phyloP scores from a whole-genome alignment of 768 basidiomycete genomes.

The Hericium erinaceus region DNA sequence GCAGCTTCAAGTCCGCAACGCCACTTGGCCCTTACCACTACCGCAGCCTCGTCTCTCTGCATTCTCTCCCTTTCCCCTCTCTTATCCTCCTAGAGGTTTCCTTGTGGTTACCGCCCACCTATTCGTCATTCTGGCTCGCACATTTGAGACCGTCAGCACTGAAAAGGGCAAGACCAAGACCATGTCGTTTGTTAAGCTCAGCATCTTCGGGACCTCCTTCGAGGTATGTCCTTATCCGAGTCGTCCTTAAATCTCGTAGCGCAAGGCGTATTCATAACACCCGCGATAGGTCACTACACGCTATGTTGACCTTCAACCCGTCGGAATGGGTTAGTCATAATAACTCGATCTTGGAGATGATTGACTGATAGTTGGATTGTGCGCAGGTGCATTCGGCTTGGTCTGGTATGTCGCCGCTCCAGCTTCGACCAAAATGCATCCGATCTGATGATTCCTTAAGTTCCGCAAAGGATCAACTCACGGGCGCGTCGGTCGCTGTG shows the following conservation, averaged over 20 bases:
- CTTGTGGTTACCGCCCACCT: background rate
- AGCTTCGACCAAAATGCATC: background rate
- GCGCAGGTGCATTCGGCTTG: slow-evolving; percentile 87
- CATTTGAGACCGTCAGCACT: background rate
- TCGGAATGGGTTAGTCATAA: slow-evolving; percentile 83
- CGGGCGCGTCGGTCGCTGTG: slow-evolving; percentile 89
- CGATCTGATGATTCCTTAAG: slow-evolving; percentile 28
- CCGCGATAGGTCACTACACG: slow-evolving; percentile 79
- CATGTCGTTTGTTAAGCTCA: slow-evolving; percentile 96
- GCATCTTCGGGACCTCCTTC: slow-evolving; percentile 97
- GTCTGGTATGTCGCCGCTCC: slow-evolving; percentile 57
- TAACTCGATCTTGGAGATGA: background rate
- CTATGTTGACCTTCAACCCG: slow-evolving; percentile 98
- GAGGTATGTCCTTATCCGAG: slow-evolving; percentile 44
- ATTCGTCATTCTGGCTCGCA: slow-evolving; percentile 1
- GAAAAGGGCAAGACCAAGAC: slow-evolving; percentile 2
- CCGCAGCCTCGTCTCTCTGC: no score
- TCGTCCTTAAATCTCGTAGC: background rate
- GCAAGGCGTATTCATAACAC: background rate
- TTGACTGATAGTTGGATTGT: background rate
- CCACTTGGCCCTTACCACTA: no score
- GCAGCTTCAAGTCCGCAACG: no score
- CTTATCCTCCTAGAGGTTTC: no score
- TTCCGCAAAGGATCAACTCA: slow-evolving; percentile 92
- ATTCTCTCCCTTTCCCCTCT: no score